These are phyloP conservation scores for Penicillium concentricum DNA, from an alignment of 2,329 filamentous ascomycete genomes.

Conservation along the genomic window DNA sequence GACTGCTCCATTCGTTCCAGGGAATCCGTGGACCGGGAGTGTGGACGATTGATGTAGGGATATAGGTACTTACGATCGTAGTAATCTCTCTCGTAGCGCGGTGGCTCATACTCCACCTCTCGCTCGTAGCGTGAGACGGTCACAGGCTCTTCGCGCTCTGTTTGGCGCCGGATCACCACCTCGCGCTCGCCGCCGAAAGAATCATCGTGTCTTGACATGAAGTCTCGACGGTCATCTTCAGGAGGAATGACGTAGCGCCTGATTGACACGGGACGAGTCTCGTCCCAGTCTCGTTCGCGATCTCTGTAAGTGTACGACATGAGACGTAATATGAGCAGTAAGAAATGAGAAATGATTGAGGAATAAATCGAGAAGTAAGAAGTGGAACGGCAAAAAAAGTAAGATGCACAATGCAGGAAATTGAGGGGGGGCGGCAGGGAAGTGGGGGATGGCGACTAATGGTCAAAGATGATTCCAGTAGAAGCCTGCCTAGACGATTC, in stretches of 20 bases:
- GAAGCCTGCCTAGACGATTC: not conserved
- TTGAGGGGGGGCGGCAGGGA: conserved; percentile 23
- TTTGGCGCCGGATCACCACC: conserved; percentile 46
- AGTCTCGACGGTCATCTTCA: conserved; percentile 41
- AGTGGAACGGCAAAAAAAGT: not conserved
- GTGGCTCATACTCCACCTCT: conserved; percentile 45
- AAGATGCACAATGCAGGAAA: conserved; percentile 16
- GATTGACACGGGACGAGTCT: conserved; percentile 47
- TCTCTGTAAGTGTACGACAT: conserved; percentile 44
- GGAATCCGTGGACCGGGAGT: conserved; percentile 54
- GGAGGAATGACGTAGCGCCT: conserved; percentile 56
- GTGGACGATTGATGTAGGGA: conserved; percentile 49
- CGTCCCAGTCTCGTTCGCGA: conserved; percentile 44
- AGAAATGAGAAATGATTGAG: conserved; percentile 14
- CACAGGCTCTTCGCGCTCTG: conserved; percentile 45
- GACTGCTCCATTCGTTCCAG: conserved; percentile 49
- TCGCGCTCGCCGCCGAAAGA: conserved; percentile 38
- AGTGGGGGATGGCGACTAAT: conserved; percentile 22
- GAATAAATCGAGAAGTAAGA: conserved; percentile 3
- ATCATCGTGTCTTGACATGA: conserved; percentile 29
- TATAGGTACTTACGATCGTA: conserved; percentile 44
- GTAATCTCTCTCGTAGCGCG: conserved; percentile 44
- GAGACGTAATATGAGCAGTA: conserved; percentile 4
- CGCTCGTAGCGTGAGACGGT: conserved; percentile 52
- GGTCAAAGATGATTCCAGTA: conserved; percentile 8